Evolutionary conservation across 345 rosid species (phyloP), one percentile per base, ranked within the genome.

Genomic region (Aegle marmelos): DNA sequence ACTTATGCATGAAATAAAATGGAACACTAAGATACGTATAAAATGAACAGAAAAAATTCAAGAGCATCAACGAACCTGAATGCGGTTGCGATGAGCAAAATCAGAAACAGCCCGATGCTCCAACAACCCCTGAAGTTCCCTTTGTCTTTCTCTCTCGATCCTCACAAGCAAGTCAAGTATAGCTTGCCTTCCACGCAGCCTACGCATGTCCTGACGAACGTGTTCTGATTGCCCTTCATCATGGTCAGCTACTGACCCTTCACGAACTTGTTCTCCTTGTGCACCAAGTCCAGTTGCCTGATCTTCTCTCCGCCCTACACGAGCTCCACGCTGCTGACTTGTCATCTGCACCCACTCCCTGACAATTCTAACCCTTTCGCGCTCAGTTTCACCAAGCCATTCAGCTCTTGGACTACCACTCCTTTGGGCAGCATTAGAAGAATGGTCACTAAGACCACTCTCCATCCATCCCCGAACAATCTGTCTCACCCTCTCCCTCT

Each of bases 61-160:
- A 25, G 25, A 45, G 36, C 69, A 57, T 74, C 61, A 70, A 84
- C 86, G 53, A 75, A 97, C 98, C 98, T 97, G 99, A 85, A 97
- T 91, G 80, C 98, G 93, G 76, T 91, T 94, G 61, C 99, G 99
- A 81, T 97, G 98, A 80, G 99, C 98, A 83, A 97, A 97, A 86
- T 93, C 98, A 58, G 98, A 94, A 74, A 94, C 99, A 77, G 99
- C 96, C 30, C 98, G 94, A 81, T 94, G 98, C 87, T 94, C 99
- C 88, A 87, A 81, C 88, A 97, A 83, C 66, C 91, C 94, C 87
- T 94, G 89, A 80, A 97, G 93, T 82, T 97, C 98, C 81, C 88
- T 78, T 65, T 90, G 98, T 78, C 99, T 90, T 84, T 97, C 98
- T 80, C 98, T 83, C 83, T 93, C 99, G 71, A 88, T 86, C 83